phyloP scores from a whole-genome alignment of 78 protist species.

The Polysphondylium violaceum region DNA sequence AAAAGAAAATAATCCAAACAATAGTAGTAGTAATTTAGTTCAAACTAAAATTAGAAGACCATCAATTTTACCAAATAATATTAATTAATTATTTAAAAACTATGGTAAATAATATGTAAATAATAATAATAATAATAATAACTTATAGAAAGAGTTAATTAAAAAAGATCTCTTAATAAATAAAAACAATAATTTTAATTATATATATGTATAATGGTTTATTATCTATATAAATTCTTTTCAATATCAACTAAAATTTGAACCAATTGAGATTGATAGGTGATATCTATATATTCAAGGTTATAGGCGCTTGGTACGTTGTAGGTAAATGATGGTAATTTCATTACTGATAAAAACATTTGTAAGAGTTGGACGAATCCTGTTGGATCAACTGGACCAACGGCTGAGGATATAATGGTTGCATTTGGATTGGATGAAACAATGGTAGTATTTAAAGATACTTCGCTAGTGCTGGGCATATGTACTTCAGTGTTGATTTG shows the following conservation, averaged over 20 bases:
- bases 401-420: not conserved
- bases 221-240: not conserved
- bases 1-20: too few species aligned
- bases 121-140: too few species aligned
- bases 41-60: too few species aligned
- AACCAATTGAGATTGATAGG: not conserved
- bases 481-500: not conserved
- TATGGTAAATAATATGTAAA: too few species aligned
- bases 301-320: conserved; percentile 15
- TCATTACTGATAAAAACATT: conserved; percentile 23
- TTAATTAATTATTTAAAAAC: too few species aligned
- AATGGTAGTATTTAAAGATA: not conserved
- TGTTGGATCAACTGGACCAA: conserved; percentile 40
- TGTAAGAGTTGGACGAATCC: conserved; percentile 49
- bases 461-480: not conserved
- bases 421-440: conserved; percentile 1
- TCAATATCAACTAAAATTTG: conserved; percentile 1
- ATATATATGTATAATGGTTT: not conserved
- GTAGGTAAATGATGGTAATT: conserved; percentile 17
- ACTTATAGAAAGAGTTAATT: too few species aligned
- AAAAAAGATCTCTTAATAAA: too few species aligned
- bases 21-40: too few species aligned
- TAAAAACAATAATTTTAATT: too few species aligned
- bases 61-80: too few species aligned
- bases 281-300: not conserved